A percentile compares a stretch with the other conserved stretches of the same genome.
Evolutionary conservation across 139 green algal genomes (phyloP).

Genomic region (Haematococcus lacustris): DNA sequence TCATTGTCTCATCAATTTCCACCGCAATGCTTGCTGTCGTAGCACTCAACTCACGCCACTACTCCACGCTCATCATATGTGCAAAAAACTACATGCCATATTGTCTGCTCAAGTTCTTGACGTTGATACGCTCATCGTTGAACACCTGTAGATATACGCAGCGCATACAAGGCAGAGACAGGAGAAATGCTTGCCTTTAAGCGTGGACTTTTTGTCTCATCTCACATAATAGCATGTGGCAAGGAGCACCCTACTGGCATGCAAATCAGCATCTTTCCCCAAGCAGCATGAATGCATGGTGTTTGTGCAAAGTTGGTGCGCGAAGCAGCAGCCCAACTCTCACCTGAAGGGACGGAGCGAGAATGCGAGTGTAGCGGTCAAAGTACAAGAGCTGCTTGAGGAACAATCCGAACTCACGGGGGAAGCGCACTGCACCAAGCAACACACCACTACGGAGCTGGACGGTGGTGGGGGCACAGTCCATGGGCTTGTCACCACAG

Average conservation of each 20-base stretch:
- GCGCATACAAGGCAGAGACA: constrained; percentile 33
- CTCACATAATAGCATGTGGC: not conserved
- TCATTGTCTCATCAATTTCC: too few species aligned
- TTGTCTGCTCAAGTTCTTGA: constrained; percentile 15
- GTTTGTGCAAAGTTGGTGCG: too few species aligned
- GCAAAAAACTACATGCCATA: constrained; percentile 23
- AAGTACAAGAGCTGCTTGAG: constrained; percentile 97
- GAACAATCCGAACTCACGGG: constrained; percentile 85
- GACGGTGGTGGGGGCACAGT: too few species aligned
- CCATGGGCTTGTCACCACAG: too few species aligned
- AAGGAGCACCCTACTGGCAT: not conserved
- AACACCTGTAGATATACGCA: constrained; percentile 54
- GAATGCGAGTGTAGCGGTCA: constrained; percentile 81
- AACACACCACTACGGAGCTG: too few species aligned
- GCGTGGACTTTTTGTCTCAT: not conserved
- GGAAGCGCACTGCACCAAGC: constrained; percentile 7
- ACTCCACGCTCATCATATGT: too few species aligned
- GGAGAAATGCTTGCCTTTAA: constrained; percentile 30
- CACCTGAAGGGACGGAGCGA: constrained; percentile 66
- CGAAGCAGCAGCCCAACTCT: too few species aligned
- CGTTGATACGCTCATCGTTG: constrained; percentile 61
- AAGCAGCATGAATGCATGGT: not conserved
- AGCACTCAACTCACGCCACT: too few species aligned
- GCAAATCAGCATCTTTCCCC: not conserved
- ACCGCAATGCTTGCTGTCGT: too few species aligned